Conservation (phyloP, 371 early-diverging fungal species). For the Rhizopus stolonifer region DNA sequence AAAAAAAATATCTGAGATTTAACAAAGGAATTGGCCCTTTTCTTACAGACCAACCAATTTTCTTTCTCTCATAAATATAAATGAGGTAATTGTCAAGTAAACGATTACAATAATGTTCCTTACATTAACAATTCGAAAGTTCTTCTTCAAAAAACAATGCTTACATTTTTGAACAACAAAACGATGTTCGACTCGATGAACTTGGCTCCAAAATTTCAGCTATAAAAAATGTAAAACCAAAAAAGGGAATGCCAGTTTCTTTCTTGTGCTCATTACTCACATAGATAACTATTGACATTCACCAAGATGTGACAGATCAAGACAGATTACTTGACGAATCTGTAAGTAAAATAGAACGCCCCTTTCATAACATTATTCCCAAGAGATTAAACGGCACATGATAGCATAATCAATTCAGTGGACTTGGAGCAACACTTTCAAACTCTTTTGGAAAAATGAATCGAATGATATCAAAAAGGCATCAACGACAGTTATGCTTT, state of each 20-base stretch:
- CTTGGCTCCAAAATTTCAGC: slow-evolving; percentile 43
- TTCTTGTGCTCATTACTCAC: not conserved
- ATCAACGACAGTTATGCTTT: slow-evolving; percentile 42
- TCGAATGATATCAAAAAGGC: slow-evolving; percentile 48
- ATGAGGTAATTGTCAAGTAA: not conserved
- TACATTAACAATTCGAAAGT: not conserved
- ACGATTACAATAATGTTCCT: no score
- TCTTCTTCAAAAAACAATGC: slow-evolving; percentile 21
- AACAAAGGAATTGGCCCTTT: not conserved
- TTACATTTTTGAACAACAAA: slow-evolving; percentile 45
- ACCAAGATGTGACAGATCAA: slow-evolving; percentile 43
- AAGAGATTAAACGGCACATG: no score
- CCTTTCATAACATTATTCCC: no score
- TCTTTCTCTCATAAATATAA: not conserved
- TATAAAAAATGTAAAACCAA: slow-evolving; percentile 35
- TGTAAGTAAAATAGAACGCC: no score
- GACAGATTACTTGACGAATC: slow-evolving; percentile 42
- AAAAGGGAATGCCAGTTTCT: not conserved
- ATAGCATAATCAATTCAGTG: slow-evolving; percentile 37
- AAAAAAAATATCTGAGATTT: not conserved
- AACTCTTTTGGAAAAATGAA: slow-evolving; percentile 41
- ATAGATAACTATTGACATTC: slow-evolving; percentile 50
- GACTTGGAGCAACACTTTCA: slow-evolving; percentile 27
- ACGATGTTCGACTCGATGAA: slow-evolving; percentile 45
- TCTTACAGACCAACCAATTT: not conserved